Evolutionary conservation across 2,329 filamentous ascomycete species (phyloP).

Genomic region (Talaromyces albobiverticillius): DNA sequence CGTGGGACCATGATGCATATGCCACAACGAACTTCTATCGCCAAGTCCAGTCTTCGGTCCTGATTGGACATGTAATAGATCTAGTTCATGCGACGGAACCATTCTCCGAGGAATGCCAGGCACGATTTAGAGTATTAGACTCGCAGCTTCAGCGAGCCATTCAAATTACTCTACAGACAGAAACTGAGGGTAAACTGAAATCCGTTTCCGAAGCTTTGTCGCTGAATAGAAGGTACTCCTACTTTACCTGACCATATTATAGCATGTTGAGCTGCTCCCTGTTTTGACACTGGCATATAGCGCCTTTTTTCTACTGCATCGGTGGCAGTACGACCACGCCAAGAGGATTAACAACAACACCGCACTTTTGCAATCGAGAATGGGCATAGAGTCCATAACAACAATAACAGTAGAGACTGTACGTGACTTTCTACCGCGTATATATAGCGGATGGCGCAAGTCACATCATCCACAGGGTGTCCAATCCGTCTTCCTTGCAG

Average conservation of each 20-base stretch:
- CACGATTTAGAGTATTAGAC: background rate
- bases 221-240: background rate
- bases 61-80: constrained; percentile 1
- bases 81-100: background rate
- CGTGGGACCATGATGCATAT: background rate
- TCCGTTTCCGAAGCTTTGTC: constrained; percentile 2
- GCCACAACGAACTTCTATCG: background rate
- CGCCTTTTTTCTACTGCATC: background rate
- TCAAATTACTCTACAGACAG: constrained; percentile 1
- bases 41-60: background rate
- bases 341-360: background rate
- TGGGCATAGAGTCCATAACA: background rate
- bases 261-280: background rate
- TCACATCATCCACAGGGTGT: background rate
- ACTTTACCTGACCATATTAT: background rate
- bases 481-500: background rate
- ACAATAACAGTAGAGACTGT: background rate
- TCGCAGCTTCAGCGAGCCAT: background rate
- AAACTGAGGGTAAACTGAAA: background rate
- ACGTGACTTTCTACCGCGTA: background rate
- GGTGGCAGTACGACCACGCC: background rate
- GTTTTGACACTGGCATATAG: background rate
- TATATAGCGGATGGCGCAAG: constrained; percentile 4
- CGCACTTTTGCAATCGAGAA: background rate
- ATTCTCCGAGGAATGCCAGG: background rate